Base-by-base conservation (phyloP, 306 rosid species). In the Neltuma alba region DNA sequence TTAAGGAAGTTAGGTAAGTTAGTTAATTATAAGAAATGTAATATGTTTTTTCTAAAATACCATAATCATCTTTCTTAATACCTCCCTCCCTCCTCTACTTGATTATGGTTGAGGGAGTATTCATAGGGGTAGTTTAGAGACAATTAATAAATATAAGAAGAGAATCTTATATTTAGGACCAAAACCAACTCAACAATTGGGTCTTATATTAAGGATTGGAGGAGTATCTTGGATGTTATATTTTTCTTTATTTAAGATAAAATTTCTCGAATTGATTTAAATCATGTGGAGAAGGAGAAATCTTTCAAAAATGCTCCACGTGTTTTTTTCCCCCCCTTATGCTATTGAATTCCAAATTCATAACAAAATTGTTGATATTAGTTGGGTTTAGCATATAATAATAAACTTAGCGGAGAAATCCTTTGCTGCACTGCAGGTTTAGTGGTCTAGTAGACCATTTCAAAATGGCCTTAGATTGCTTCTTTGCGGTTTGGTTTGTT, bases 401-500 rank as follows among this genome's bases (percentile, higher is more conserved):
- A 48, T 62, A 13, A 6, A 60, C 44, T 69, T 45, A 83, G 72
- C 34, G 41, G 52, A 36, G 65, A 65, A 77, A 55, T 27, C 74
- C 33, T 40, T 84, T 70, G 48, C 74, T 79, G 55, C 50, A 66
- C 74, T 76, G 45, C 89, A 83, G 90, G 75, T 64, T 81, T 37
- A 82, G 78, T 80, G 79, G 86, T 74, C 63, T 81, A 47, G 88
- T 86, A 71, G 89, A 88, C 79, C 91, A 88, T 83, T 86, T 85
- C 86, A 88, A 88, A 75, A 86, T 88, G 89, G 86, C 83, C 21
- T 86, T 88, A 80, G 89, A 88, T 78, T 88, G 91, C 85, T 88
- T 88, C 77, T 88, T 88, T 47, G 91, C 91, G 2, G 88, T 85
- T 34, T 88, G 91, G 91, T 88, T 88, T 86, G 91, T 88, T 72